These are phyloP conservation scores for Canavalia gladiata DNA, from an alignment of 306 rosid genomes.

Conservation along the genomic window DNA sequence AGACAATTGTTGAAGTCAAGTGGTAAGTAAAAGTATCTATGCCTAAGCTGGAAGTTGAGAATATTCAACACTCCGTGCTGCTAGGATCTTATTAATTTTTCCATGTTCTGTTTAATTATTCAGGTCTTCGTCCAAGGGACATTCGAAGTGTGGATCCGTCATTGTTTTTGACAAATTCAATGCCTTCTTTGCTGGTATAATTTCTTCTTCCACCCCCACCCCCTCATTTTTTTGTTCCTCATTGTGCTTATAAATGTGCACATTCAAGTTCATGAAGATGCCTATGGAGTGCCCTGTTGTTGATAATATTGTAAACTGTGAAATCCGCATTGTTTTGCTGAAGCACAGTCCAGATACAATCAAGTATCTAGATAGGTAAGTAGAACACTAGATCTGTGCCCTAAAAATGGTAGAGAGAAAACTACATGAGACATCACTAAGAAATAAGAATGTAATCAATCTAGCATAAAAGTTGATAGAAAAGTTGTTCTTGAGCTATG, in stretches of 20 bases:
- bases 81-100: constrained; percentile 3
- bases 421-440: constrained; percentile 3
- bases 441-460: constrained; percentile 28
- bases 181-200: constrained; percentile 91
- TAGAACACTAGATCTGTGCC: constrained; percentile 21
- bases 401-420: constrained; percentile 20
- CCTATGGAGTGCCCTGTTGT: constrained; percentile 2
- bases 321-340: constrained; percentile 9
- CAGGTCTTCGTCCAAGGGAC: constrained; percentile 99
- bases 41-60: constrained; percentile 21
- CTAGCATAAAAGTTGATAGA: constrained; percentile 4
- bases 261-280: constrained; percentile 36
- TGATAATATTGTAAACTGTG: background rate
- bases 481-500: constrained; percentile 26
- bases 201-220: constrained; percentile 2
- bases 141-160: constrained; percentile 97
- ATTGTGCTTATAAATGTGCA: background rate
- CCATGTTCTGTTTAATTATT: constrained; percentile 38
- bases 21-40: constrained; percentile 63
- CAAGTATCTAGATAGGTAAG: constrained; percentile 15
- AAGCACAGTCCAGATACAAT: constrained; percentile 12
- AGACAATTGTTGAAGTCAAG: constrained; percentile 90
- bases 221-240: background rate
- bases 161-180: constrained; percentile 87
- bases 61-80: background rate